These are phyloP conservation scores for Cymbidium sinense DNA, from an alignment of 106 monocot species.

Conservation along the genomic window DNA sequence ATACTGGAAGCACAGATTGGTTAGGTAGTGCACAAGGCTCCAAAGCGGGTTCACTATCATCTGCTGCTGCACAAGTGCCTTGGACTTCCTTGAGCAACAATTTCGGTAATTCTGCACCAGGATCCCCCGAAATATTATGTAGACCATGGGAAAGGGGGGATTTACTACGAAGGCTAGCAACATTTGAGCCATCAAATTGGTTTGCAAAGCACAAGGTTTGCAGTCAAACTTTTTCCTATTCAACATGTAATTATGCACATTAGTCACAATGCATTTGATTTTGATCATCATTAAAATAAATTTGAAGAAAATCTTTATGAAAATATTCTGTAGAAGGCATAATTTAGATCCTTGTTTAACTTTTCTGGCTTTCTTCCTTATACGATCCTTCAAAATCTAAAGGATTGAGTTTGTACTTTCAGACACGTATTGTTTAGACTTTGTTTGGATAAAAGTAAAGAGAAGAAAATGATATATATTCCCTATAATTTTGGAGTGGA, in stretches of 20 bases:
- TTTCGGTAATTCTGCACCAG: constrained; percentile 48
- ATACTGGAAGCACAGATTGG: constrained; percentile 79
- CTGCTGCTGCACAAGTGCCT: constrained; percentile 32
- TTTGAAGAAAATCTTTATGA: background rate
- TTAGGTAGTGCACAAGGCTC: constrained; percentile 60
- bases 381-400: background rate
- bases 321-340: background rate
- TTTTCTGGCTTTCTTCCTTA: background rate
- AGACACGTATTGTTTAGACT: background rate
- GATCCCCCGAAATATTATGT: constrained; percentile 56
- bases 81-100: constrained; percentile 67
- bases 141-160: constrained; percentile 99
- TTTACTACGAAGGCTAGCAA: constrained; percentile 86
- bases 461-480: too few species aligned
- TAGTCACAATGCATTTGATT: background rate
- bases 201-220: constrained; percentile 74
- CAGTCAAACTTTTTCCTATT: background rate
- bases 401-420: background rate
- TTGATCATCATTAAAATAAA: background rate
- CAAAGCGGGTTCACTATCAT: constrained; percentile 57
- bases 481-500: too few species aligned
- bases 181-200: constrained; percentile 87
- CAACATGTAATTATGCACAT: background rate
- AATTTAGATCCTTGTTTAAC: background rate
- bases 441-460: too few species aligned